Conservation (phyloP, 2,329 filamentous ascomycete genomes). For the Hymenoscyphus scutula region DNA sequence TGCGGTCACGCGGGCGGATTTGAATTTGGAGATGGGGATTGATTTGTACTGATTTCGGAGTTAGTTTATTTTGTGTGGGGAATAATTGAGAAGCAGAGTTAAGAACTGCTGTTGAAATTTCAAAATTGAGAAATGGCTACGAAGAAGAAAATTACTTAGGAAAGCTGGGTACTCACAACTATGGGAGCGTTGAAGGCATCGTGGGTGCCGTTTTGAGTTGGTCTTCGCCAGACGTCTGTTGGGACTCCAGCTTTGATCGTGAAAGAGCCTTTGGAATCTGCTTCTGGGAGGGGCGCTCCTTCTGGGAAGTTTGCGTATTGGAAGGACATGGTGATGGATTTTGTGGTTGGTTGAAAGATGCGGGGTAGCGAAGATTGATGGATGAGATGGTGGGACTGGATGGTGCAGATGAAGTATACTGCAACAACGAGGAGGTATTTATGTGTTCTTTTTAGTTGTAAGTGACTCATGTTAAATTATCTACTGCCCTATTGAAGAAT, state of each 20-base stretch:
- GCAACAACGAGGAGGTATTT: background rate
- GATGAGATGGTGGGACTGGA: no score
- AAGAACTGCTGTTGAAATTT: no score
- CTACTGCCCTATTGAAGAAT: no score
- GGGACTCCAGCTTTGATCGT: slow-evolving; percentile 40
- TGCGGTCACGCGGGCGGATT: slow-evolving; percentile 60
- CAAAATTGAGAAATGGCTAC: no score
- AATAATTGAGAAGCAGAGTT: no score
- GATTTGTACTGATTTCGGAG: no score
- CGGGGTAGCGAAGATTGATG: background rate
- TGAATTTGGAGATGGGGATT: slow-evolving; percentile 53
- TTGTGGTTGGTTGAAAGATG: background rate
- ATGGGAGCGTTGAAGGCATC: slow-evolving; percentile 57
- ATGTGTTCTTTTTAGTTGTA: background rate
- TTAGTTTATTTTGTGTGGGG: no score
- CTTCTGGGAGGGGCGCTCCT: background rate
- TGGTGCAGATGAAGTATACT: background rate
- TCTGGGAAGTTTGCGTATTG: slow-evolving; percentile 10
- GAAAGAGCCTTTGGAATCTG: slow-evolving; percentile 7
- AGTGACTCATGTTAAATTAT: background rate
- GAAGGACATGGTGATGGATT: slow-evolving; percentile 7
- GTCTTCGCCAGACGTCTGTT: slow-evolving; percentile 72
- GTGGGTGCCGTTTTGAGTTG: slow-evolving; percentile 49
- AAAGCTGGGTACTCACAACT: no score
- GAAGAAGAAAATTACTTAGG: no score